Evolutionary conservation across 371 early-diverging fungal genomes (phyloP).

Genomic region (Nematocida parisii): DNA sequence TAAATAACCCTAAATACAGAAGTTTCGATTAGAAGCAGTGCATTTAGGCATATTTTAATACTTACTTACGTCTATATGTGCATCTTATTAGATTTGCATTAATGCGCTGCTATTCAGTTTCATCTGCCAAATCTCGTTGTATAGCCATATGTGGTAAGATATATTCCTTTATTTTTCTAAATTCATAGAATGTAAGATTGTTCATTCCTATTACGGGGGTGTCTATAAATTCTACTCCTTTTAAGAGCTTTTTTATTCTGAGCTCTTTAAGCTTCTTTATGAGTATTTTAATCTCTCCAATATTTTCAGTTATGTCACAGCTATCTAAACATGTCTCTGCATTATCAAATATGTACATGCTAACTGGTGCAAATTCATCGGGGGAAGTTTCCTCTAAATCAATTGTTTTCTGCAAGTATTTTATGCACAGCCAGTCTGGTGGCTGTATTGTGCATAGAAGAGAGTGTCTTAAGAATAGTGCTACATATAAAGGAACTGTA

Average conservation of each 20-base stretch:
- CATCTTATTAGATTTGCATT: too few relatives aligned
- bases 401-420: slow-evolving; percentile 33
- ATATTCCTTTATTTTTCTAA: slow-evolving; percentile 56
- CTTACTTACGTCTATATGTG: too few relatives aligned
- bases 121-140: slow-evolving; percentile 1
- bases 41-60: too few relatives aligned
- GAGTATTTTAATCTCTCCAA: slow-evolving; percentile 39
- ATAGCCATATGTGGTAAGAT: slow-evolving; percentile 34
- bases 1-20: too few relatives aligned
- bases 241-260: slow-evolving; percentile 44
- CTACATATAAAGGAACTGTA: slow-evolving; percentile 41
- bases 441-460: slow-evolving; percentile 34
- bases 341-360: slow-evolving; percentile 56
- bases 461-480: slow-evolving; percentile 37
- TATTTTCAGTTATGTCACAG: slow-evolving; percentile 34
- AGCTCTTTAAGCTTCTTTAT: slow-evolving; percentile 36
- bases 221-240: slow-evolving; percentile 52
- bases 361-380: slow-evolving; percentile 36
- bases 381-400: slow-evolving; percentile 19
- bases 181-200: slow-evolving; percentile 52
- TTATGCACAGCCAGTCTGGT: slow-evolving; percentile 26
- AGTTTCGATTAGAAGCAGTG: too few relatives aligned
- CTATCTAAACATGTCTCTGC: slow-evolving; percentile 26
- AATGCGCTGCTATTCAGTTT: background rate
- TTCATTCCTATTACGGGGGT: slow-evolving; percentile 47